Base-by-base conservation (phyloP, 192 early-diverging fungal species). In the Phycomyces blakesleeanus region DNA sequence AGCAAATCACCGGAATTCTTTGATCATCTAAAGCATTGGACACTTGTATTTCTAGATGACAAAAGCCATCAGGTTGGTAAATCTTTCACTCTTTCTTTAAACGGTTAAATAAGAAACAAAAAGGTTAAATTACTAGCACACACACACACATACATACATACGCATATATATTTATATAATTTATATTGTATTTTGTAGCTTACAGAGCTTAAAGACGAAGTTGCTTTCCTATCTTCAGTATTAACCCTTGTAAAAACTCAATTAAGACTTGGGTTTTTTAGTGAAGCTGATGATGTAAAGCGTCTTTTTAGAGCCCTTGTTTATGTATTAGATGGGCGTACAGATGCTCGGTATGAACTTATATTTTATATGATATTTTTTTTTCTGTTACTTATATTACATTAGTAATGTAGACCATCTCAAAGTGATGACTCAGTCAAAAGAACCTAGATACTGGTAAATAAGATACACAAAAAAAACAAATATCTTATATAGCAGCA, bases 271-370 rank as follows among this genome's bases (percentile, higher is more conserved):
- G 64, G 64, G 0, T 66, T 59, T 24, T 66, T 59, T 25, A 52
- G 25, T 47, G 49, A 55, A n/a, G 8, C 55, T 25, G 57, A 51
- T 0, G 64, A 66, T 59, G 49, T 66, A 3, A 58, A 58, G 10
- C 49, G 47, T 16, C 15, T 66, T 4, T 66, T 66, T 52, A 34
- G 64, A 22, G 52, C 64, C 0, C 21, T 66, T 10, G 64, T 66
- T 0, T 18, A 66, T 59, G 64, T 66, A 10, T 18, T 66, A 24
- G 64, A 66, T 53, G 64, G 64, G 6, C 64, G 64, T 41, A 66
- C 37, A 21, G 64, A 66, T 59, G 64, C 64, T 3, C 25, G 55
- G 56, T 57, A 51, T 34, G 22, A 0, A 59, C 3, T 16, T 6
- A 15, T 11, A 1, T 20, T 20, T n/a, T 18, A 1, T 26, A 22